Evolutionary conservation across 805 yeast species (phyloP), one percentile per base, ranked within the genome.

Genomic region (Teunomyces lycoperdinae): DNA sequence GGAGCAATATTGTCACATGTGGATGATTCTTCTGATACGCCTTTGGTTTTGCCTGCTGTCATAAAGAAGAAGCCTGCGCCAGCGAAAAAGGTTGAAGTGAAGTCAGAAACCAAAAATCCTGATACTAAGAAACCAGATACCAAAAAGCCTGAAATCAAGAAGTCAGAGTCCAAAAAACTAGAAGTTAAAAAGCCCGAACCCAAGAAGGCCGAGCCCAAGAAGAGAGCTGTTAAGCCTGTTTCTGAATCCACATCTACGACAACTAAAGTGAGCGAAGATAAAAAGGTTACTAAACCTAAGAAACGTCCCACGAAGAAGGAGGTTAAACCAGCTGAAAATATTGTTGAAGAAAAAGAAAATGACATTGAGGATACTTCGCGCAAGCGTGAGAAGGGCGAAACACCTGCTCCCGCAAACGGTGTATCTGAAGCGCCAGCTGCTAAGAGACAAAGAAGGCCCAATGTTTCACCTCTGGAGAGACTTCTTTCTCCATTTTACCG

Each of bases 1-100:
- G 63, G 62, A 3, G 55, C 51, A 3, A 42, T 59, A 2, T 39
- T 60, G 5, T 54, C 63, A 2, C 60, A 59, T 38, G 66, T 62
- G 7, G 44, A 47, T 9, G 45, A 36, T 5, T 16, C 26, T 9
- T 29, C 41, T 11, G 41, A 29, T 3, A 4, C 27, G 5, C 41
- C 41, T 4, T 26, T 26, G 13, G 17, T 38, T 3, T 38, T 38
- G 30, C 41, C 41, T n/a, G 41, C 26, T 4, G 17, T 38, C 6
- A 24, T 26, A 32, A 31, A 43, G 4, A 45, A 41, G 45, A 49
- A 35, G 9, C 20, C 35, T 10, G 20, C 11, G 17, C 30, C 27
- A 6, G 10, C 50, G 13, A 32, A 46, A 16, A 33, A 10, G n/a
- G 50, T 42, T n/a, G 34, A 40, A n/a, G 36, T 38, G 14, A 45